Evolutionary conservation across 2,329 filamentous ascomycete species (phyloP).

Genomic region (Pezicula radicicola): DNA sequence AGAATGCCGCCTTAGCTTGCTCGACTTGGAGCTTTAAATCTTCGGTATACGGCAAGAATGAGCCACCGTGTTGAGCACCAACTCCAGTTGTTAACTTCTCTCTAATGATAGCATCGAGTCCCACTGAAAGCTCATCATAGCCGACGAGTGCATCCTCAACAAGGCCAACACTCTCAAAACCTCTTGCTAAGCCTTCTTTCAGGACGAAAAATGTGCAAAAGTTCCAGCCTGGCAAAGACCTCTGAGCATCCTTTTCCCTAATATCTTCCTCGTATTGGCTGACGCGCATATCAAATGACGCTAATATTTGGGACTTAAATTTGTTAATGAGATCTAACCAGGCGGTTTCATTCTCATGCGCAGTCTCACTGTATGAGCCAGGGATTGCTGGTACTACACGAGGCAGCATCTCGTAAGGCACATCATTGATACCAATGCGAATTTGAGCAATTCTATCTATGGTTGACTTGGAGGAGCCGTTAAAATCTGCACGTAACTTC

Average conservation of each 20-base stretch:
- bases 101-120: constrained; percentile 76
- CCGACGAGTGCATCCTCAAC: constrained; percentile 93
- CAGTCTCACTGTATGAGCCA: constrained; percentile 64
- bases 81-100: constrained; percentile 63
- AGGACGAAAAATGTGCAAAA: constrained; percentile 99
- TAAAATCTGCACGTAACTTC: constrained; percentile 88
- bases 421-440: constrained; percentile 69
- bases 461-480: constrained; percentile 66
- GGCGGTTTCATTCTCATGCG: constrained; percentile 75
- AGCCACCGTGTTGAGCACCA: constrained; percentile 65
- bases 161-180: constrained; percentile 93
- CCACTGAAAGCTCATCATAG: constrained; percentile 90
- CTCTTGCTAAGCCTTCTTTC: constrained; percentile 89
- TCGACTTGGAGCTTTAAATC: constrained; percentile 64
- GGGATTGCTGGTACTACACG: constrained; percentile 61
- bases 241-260: constrained; percentile 85
- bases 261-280: constrained; percentile 97
- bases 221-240: constrained; percentile 91
- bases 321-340: constrained; percentile 84
- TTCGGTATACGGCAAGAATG: constrained; percentile 69
- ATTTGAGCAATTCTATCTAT: constrained; percentile 83
- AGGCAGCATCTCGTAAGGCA: constrained; percentile 62
- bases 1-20: constrained; percentile 41
- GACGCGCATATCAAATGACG: constrained; percentile 87
- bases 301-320: constrained; percentile 81